Conservation (phyloP, 2,329 filamentous ascomycete species). For the Diplodia corticola region DNA sequence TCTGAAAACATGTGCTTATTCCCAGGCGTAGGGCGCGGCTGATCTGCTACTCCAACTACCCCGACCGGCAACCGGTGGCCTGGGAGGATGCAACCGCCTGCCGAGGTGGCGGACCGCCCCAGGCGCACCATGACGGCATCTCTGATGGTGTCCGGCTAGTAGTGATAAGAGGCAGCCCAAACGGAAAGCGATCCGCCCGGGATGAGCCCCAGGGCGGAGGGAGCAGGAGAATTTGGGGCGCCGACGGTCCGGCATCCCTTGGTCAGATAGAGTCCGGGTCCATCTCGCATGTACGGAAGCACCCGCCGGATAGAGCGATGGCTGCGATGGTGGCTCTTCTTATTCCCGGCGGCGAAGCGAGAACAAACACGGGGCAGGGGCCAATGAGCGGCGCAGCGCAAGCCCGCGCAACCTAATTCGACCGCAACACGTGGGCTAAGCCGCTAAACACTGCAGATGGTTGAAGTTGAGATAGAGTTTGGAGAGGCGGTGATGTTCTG, state of each 20-base stretch:
- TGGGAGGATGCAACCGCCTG: not conserved
- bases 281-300: constrained; percentile 3
- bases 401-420: not conserved
- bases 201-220: not conserved
- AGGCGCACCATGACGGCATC: constrained; percentile 11
- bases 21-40: constrained; percentile 6
- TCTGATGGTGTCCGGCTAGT: not conserved
- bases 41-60: constrained; percentile 16
- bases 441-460: not conserved
- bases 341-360: constrained; percentile 10
- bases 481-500: not conserved
- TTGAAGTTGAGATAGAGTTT: not conserved
- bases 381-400: not conserved
- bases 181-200: not conserved
- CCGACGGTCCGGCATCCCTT: not conserved
- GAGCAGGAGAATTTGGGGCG: not conserved
- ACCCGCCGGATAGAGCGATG: constrained; percentile 12
- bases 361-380: not conserved
- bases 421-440: not conserved
- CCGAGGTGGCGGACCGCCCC: constrained; percentile 1
- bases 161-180: not conserved
- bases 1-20: constrained; percentile 16
- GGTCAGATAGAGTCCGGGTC: not conserved
- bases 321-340: not conserved
- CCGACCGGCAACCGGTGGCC: constrained; percentile 5